These are phyloP conservation scores for Arctostaphylos glauca DNA, from an alignment of 148 eudicot species.

Conservation along the genomic window DNA sequence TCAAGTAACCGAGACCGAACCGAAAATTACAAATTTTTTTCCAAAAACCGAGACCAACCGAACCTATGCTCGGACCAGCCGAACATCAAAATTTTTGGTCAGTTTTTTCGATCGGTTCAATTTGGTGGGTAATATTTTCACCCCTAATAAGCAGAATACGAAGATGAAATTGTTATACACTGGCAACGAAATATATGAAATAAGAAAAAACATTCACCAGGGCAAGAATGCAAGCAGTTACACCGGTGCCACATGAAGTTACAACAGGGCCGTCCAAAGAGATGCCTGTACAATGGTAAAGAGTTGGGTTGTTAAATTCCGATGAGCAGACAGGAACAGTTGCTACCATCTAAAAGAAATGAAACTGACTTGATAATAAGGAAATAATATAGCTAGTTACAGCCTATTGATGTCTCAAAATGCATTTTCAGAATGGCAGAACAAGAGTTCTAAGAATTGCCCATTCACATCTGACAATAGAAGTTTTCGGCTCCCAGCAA, in stretches of 20 bases:
- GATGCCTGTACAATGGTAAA: constrained; percentile 49
- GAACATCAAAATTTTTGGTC: no score
- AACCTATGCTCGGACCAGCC: no score
- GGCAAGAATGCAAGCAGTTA: constrained; percentile 88
- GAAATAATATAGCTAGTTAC: neutral
- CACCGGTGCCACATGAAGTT: constrained; percentile 93
- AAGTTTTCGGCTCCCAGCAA: no score
- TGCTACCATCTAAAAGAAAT: neutral
- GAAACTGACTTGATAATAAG: neutral
- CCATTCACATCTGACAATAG: neutral
- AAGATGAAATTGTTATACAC: neutral
- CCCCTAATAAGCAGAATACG: neutral
- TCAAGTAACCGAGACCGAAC: no score
- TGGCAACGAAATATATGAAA: neutral
- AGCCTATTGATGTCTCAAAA: neutral
- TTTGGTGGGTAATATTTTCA: no score
- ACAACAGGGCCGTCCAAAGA: constrained; percentile 62
- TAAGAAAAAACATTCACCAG: constrained; percentile 46
- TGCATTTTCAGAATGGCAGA: neutral
- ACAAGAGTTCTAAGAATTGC: constrained; percentile 6
- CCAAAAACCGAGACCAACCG: no score
- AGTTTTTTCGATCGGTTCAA: no score
- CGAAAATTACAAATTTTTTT: no score
- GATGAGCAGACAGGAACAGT: neutral
- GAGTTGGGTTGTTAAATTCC: neutral